Evolutionary conservation across 2,329 filamentous ascomycete genomes (phyloP).

Genomic region (Neopestalotiopsis sp.): DNA sequence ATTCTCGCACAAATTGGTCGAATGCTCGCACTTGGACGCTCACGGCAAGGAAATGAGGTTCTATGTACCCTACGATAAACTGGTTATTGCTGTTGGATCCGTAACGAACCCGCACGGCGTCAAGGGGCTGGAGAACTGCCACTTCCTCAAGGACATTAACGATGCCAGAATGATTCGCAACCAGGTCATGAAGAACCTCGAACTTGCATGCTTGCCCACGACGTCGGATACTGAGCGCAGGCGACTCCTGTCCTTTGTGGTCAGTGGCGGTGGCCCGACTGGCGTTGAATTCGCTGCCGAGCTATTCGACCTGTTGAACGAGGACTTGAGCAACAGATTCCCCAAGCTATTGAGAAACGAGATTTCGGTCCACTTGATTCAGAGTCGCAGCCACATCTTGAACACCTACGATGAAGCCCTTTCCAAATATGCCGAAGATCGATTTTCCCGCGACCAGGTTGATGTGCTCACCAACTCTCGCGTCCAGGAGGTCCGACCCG

Average conservation of each 20-base stretch:
- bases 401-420: conserved; percentile 98
- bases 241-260: conserved; percentile 90
- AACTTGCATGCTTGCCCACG: conserved; percentile 89
- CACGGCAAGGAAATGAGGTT: conserved; percentile 78
- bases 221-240: conserved; percentile 86
- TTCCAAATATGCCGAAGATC: conserved; percentile 88
- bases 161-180: conserved; percentile 92
- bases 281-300: conserved; percentile 98
- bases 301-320: conserved; percentile 93
- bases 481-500: conserved; percentile 83
- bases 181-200: conserved; percentile 85
- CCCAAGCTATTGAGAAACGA: conserved; percentile 93
- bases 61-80: conserved; percentile 96
- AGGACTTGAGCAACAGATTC: conserved; percentile 84
- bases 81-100: conserved; percentile 90
- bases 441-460: conserved; percentile 89
- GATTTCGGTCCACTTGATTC: conserved; percentile 96
- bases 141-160: conserved; percentile 93
- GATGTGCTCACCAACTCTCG: conserved; percentile 91
- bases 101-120: conserved; percentile 95
- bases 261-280: conserved; percentile 93
- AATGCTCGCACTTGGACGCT: conserved; percentile 76
- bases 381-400: conserved; percentile 91
- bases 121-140: conserved; percentile 89
- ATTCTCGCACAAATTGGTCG: conserved; percentile 88